Conservation (phyloP, 108 stramenopile species). For the Skeletonema tropicum region DNA sequence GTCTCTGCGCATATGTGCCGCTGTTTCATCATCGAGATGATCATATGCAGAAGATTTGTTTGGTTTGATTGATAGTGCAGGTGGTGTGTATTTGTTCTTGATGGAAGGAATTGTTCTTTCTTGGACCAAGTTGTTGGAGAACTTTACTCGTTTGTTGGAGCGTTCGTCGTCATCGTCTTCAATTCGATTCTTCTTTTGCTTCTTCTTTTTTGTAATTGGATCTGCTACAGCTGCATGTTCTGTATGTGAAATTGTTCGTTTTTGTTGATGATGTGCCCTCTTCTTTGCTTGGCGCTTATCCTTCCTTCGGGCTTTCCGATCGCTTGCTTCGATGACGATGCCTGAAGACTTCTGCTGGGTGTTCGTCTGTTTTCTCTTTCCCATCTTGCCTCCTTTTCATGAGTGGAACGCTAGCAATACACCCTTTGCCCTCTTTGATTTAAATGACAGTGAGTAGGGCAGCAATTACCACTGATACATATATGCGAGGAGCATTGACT, state of each 20-base stretch:
- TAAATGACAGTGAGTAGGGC: no score
- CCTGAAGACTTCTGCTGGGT: background rate
- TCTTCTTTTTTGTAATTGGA: background rate
- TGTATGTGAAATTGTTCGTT: background rate
- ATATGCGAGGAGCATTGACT: no score
- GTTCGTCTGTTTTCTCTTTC: background rate
- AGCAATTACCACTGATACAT: no score
- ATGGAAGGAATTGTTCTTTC: constrained; percentile 10
- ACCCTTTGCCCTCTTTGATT: no score
- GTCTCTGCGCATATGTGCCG: constrained; percentile 72
- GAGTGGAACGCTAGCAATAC: no score
- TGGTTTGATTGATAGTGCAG: background rate
- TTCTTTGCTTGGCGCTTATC: constrained; percentile 20
- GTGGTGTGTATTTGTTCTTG: constrained; percentile 2
- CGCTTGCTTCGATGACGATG: constrained; percentile 17
- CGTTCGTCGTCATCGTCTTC: background rate
- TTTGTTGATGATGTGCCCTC: constrained; percentile 13
- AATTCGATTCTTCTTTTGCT: background rate
- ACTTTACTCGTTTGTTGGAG: constrained; percentile 8
- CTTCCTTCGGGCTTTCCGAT: constrained; percentile 24
- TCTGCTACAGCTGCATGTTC: constrained; percentile 1
- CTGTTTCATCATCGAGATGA: constrained; percentile 62
- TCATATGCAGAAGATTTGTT: constrained; percentile 25
- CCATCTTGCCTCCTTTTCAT: background rate
- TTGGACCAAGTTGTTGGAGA: constrained; percentile 5